Evolutionary conservation across 768 basidiomycete species (phyloP), one percentile per base, ranked within the genome.

Genomic region (Podaxis sp.): DNA sequence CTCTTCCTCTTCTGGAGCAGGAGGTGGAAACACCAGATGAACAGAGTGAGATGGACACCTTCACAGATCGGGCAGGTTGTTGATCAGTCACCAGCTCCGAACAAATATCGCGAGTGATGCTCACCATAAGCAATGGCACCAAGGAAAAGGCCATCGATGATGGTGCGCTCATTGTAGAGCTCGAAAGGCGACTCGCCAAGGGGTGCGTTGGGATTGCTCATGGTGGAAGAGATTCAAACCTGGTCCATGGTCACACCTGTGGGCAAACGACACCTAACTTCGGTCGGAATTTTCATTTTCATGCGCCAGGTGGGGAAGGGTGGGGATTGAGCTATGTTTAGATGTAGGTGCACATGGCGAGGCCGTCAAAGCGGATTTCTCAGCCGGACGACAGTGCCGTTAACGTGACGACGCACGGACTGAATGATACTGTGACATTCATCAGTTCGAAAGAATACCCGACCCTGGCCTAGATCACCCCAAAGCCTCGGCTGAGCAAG

Each of bases 141-240:
- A n/a, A 70, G 62, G 41, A 70, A 59, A 6, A 66, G 57, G 15
- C 69, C 69, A 43, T 67, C 59, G n/a, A 70, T 59, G 54, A 61
- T 69, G 53, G 68, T 66, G 2, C 64, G 61, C 51, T 70, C 68
- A 22, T 56, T 40, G 65, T 65, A 66, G 27, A 70, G 64, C 11
- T 69, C 66, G 11, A 47, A 51, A 40, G 54, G 15, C 13, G 62
- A 58, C 38, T 65, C 64, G 6, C 40, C 29, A 3, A 57, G 61
- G 0, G 64, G 64, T 17, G 64, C 54, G 49, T 33, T 37, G 24
- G 59, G 51, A 38, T 60, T 60, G 40, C 51, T 60, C 59, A 60
- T 60, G 59, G 51, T 52, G 29, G 58, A 25, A 38, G 33, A 25
- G 58, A 22, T 27, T 41, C 51, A 46, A 53, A 9, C 51, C 25